Conservation (phyloP, 1,284 basidiomycete genomes). For the Ustilago sp. region DNA sequence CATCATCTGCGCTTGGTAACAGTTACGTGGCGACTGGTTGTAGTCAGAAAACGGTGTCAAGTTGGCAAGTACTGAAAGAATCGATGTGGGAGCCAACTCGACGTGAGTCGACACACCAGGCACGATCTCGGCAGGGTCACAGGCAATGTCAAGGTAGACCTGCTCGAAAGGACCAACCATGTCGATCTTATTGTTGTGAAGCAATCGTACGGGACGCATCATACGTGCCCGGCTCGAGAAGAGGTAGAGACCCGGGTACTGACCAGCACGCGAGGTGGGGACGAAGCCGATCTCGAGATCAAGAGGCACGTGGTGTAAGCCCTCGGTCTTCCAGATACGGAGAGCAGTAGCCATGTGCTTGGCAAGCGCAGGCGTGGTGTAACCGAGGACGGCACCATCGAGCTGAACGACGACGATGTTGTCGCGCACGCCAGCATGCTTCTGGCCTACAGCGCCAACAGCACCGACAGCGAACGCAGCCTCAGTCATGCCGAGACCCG, state of each 20-base stretch:
- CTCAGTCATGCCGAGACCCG: slow-evolving; percentile 93
- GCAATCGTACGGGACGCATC: slow-evolving; percentile 97
- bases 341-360: slow-evolving; percentile 84
- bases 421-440: slow-evolving; percentile 77
- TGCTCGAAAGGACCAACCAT: slow-evolving; percentile 97
- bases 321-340: slow-evolving; percentile 95
- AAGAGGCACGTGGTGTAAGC: slow-evolving; percentile 80
- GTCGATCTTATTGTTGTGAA: slow-evolving; percentile 86
- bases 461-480: slow-evolving; percentile 69
- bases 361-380: slow-evolving; percentile 83
- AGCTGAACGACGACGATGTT: slow-evolving; percentile 89
- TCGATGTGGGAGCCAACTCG: slow-evolving; percentile 93
- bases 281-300: slow-evolving; percentile 97
- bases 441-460: slow-evolving; percentile 25
- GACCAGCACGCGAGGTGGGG: slow-evolving; percentile 88
- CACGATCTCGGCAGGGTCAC: slow-evolving; percentile 89
- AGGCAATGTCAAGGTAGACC: slow-evolving; percentile 98
- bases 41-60: slow-evolving; percentile 85
- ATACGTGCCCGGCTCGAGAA: slow-evolving; percentile 90
- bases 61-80: slow-evolving; percentile 82
- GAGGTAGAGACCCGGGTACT: slow-evolving; percentile 95
- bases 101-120: slow-evolving; percentile 82
- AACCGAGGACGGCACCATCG: slow-evolving; percentile 95
- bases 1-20: slow-evolving; percentile 89
- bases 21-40: slow-evolving; percentile 80